Evolutionary conservation across 305 asterid genomes (phyloP).

Genomic region (Coffea humblotiana): DNA sequence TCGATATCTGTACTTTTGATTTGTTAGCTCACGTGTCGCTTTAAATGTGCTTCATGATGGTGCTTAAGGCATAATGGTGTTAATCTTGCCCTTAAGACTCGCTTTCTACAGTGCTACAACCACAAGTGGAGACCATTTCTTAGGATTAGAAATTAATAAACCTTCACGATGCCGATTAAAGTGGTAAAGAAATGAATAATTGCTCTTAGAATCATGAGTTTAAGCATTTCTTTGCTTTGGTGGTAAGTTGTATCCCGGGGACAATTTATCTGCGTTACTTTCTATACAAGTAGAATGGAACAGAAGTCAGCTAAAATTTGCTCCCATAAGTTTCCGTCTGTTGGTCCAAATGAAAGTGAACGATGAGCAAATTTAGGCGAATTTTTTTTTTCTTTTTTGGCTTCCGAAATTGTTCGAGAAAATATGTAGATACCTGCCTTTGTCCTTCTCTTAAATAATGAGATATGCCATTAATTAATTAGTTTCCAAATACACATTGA

Average conservation of each 20-base stretch:
- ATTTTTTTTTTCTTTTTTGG: not conserved
- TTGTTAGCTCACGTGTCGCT: conserved; percentile 29
- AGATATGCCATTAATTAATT: not conserved
- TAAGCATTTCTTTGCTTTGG: conserved; percentile 19
- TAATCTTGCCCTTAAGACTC: not conserved
- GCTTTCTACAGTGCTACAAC: not conserved
- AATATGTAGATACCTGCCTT: not conserved
- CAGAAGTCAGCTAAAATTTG: not conserved
- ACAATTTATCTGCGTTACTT: not conserved
- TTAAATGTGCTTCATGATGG: conserved; percentile 18
- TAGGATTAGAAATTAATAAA: conserved; percentile 8
- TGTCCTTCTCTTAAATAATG: not conserved
- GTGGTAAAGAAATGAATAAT: not conserved
- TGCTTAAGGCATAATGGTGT: conserved; percentile 23
- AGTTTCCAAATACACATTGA: not conserved
- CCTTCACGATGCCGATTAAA: not conserved
- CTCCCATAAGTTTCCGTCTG: not conserved
- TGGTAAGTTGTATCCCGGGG: not conserved
- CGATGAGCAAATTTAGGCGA: not conserved
- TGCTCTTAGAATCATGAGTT: not conserved
- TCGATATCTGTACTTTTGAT: not conserved
- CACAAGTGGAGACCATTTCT: conserved; percentile 13
- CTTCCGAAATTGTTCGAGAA: not conserved
- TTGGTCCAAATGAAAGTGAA: not conserved
- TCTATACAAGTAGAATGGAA: not conserved